A percentile compares a stretch with the other conserved stretches of the same genome.
Evolutionary conservation across 805 yeast genomes (phyloP).

Genomic region (Teunomyces cretensis): DNA sequence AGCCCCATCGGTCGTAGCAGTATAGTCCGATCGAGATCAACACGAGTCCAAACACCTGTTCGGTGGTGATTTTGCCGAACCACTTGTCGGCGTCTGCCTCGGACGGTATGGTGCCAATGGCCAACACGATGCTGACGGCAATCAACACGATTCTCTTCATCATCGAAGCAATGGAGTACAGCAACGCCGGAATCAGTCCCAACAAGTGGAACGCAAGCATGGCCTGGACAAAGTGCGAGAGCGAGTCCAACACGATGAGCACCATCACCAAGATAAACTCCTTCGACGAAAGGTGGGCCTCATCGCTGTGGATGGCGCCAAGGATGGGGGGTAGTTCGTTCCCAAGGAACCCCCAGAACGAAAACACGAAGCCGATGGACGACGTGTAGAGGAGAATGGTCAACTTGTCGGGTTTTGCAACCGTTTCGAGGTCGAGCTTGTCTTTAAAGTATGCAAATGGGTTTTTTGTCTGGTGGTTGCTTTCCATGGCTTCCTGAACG

Average conservation of each 20-base stretch:
- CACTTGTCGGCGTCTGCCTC: conserved; percentile 16
- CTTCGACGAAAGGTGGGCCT: conserved; percentile 1
- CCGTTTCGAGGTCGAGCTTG: conserved; percentile 14
- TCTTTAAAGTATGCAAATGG: conserved; percentile 17
- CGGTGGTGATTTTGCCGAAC: conserved; percentile 38
- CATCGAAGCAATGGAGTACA: conserved; percentile 84
- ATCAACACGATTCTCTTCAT: conserved; percentile 87
- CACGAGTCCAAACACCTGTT: conserved; percentile 50
- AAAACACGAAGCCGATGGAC: conserved; percentile 63
- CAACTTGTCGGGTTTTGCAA: conserved; percentile 68
- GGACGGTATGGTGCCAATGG: conserved; percentile 31
- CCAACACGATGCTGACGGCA: conserved; percentile 63
- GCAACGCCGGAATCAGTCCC: conserved; percentile 78
- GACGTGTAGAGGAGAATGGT: conserved; percentile 82
- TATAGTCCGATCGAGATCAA: conserved; percentile 58
- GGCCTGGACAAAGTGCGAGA: conserved; percentile 78
- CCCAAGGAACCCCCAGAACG: conserved; percentile 70
- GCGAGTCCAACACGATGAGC: conserved; percentile 62
- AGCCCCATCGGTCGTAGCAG: conserved; percentile 66
- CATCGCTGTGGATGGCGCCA: conserved; percentile 2
- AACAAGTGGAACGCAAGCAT: conserved; percentile 77
- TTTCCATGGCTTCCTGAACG: conserved; percentile 3
- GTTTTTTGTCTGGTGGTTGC: conserved; percentile 6
- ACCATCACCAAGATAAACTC: conserved; percentile 42
- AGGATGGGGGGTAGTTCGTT: conserved; percentile 51